These are phyloP conservation scores for Nicotiana paniculata DNA, from an alignment of 257 asterid species.

Conservation along the genomic window DNA sequence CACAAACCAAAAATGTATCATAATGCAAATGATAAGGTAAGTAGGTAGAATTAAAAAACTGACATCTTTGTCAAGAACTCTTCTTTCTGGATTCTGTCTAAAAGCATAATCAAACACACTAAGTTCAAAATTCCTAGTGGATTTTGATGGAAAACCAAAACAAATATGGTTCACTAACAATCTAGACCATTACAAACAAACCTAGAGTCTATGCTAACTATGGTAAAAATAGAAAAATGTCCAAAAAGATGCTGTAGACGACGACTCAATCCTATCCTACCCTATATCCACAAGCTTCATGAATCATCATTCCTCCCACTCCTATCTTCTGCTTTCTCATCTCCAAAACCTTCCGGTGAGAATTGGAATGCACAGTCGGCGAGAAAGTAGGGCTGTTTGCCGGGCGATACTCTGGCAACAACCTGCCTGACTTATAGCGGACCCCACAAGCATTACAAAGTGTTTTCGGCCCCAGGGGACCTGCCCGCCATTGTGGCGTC, in stretches of 20 bases:
- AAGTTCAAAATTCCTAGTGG: conserved; percentile 28
- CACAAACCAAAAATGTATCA: background rate
- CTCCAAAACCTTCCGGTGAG: conserved; percentile 82
- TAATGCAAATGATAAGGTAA: conserved; percentile 5
- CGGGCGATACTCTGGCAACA: conserved; percentile 87
- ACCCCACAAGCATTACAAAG: conserved; percentile 94
- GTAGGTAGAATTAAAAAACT: conserved; percentile 6
- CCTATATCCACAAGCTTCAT: conserved; percentile 49
- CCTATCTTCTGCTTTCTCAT: conserved; percentile 66
- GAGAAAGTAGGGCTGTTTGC: conserved; percentile 79
- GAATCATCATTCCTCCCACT: conserved; percentile 27
- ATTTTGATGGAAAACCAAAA: conserved; percentile 23
- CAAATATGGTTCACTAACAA: conserved; percentile 21
- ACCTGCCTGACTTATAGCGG: conserved; percentile 78
- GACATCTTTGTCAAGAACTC: conserved; percentile 5
- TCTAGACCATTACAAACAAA: conserved; percentile 28
- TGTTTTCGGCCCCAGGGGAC: conserved; percentile 82
- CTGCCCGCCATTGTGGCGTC: conserved; percentile 94
- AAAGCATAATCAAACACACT: conserved; percentile 20
- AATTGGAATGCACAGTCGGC: conserved; percentile 57
- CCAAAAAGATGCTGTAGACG: conserved; percentile 22
- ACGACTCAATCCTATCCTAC: conserved; percentile 43
- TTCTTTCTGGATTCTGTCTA: conserved; percentile 16
- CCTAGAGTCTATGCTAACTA: conserved; percentile 46
- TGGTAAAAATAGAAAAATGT: background rate